Conservation (phyloP, 345 rosid genomes). For the Arabidopsis suecica region DNA sequence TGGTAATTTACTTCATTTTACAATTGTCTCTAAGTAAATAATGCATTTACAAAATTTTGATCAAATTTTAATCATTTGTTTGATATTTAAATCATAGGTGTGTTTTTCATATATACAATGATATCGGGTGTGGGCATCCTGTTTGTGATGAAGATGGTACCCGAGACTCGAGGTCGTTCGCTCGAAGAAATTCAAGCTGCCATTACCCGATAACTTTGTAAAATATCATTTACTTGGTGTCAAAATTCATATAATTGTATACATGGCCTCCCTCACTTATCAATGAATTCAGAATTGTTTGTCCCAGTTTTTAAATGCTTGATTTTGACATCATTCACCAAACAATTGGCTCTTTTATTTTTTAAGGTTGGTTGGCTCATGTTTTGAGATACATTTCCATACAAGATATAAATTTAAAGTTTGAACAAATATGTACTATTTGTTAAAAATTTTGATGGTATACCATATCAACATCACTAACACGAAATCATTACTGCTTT, state of each 20-base stretch:
- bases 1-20: slow-evolving; percentile 24
- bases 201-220: slow-evolving; percentile 36
- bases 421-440: not conserved
- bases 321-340: slow-evolving; percentile 1
- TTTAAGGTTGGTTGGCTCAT: not conserved
- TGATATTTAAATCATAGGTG: slow-evolving; percentile 50
- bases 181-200: slow-evolving; percentile 79
- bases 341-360: not conserved
- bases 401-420: not conserved
- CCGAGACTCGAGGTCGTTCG: slow-evolving; percentile 80
- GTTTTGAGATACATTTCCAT: not conserved
- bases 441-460: no score
- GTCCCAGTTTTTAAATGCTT: not conserved
- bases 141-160: slow-evolving; percentile 74
- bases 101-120: slow-evolving; percentile 65
- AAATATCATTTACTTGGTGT: slow-evolving; percentile 7
- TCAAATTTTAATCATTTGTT: not conserved
- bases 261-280: not conserved
- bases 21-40: not conserved
- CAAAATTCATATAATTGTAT: slow-evolving; percentile 6
- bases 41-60: slow-evolving; percentile 8
- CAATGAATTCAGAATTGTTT: not conserved
- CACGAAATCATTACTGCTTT: not conserved
- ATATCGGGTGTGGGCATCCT: slow-evolving; percentile 64
- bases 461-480: not conserved